Percentiles rank a stretch among this genome's conserved stretches.
These are phyloP conservation scores for Fonsecaea pedrosoi DNA, from an alignment of 2,329 filamentous ascomycete genomes.

Conservation along the genomic window DNA sequence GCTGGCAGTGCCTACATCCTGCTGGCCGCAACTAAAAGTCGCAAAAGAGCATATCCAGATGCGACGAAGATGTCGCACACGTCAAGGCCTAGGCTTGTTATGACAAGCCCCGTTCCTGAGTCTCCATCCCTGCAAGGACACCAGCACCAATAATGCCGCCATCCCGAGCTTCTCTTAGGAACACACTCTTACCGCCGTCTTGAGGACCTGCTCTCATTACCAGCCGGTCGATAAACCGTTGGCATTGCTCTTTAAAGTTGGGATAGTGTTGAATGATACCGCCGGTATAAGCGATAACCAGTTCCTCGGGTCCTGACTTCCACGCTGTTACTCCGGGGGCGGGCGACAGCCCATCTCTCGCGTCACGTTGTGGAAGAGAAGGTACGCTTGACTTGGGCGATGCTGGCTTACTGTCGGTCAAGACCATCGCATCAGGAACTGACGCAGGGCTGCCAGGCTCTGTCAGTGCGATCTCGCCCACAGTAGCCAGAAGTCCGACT, in stretches of 20 bases:
- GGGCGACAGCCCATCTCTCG: conserved; percentile 30
- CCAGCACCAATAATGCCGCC: conserved; percentile 64
- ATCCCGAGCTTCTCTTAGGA: conserved; percentile 60
- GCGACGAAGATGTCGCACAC: neutral
- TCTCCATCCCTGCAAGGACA: conserved; percentile 59
- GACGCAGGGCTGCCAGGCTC: conserved; percentile 34
- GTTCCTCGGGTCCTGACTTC: conserved; percentile 58
- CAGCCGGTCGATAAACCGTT: conserved; percentile 68
- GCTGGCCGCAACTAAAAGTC: neutral
- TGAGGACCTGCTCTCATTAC: conserved; percentile 55
- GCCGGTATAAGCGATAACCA: conserved; percentile 80
- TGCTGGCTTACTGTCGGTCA: conserved; percentile 32
- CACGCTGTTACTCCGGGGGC: conserved; percentile 38
- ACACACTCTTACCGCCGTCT: conserved; percentile 57
- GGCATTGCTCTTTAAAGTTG: conserved; percentile 73
- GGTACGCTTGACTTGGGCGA: conserved; percentile 30
- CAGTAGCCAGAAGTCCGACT: conserved; percentile 71
- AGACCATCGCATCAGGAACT: conserved; percentile 25
- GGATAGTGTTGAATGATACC: conserved; percentile 82
- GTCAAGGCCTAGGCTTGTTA: conserved; percentile 1
- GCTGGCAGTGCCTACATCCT: neutral
- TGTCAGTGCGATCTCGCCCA: conserved; percentile 64
- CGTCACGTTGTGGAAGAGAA: conserved; percentile 18
- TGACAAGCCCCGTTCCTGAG: conserved; percentile 9
- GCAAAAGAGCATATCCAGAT: neutral